Evolutionary conservation across 257 asterid genomes (phyloP).

Genomic region (Gentiana straminea): DNA sequence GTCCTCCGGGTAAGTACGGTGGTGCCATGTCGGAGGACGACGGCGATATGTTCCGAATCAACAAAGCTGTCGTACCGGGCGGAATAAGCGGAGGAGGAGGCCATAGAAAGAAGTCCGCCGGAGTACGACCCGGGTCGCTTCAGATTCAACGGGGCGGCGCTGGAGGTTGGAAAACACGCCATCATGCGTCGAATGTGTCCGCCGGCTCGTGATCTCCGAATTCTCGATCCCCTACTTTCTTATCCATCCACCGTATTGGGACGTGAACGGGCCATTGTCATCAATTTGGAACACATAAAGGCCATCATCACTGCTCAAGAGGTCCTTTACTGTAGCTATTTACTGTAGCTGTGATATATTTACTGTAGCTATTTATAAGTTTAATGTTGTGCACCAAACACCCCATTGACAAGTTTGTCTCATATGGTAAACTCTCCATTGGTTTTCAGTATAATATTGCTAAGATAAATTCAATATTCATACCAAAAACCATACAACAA

Average conservation of each 20-base stretch:
- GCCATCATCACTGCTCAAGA: conserved; percentile 94
- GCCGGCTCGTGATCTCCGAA: conserved; percentile 94
- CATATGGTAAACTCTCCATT: too few species aligned
- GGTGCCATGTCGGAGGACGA: conserved; percentile 25
- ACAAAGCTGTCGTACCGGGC: conserved; percentile 14
- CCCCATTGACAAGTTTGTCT: too few species aligned
- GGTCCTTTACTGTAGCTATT: too few species aligned
- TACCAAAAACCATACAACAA: too few species aligned
- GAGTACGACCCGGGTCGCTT: conserved; percentile 75
- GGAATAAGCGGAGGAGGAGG: conserved; percentile 19
- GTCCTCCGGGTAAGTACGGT: conserved; percentile 26
- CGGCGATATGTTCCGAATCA: conserved; percentile 23
- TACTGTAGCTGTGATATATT: too few species aligned
- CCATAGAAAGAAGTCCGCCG: conserved; percentile 71
- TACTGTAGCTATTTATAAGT: too few species aligned
- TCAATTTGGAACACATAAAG: conserved; percentile 89
- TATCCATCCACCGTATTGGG: conserved; percentile 88
- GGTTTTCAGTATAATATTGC: too few species aligned
- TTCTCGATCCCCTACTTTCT: conserved; percentile 76
- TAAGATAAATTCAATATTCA: too few species aligned
- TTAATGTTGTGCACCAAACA: too few species aligned
- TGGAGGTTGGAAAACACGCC: conserved; percentile 88
- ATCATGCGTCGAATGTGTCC: conserved; percentile 93
- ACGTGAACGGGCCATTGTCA: conserved; percentile 87
- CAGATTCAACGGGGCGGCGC: conserved; percentile 75